Base-by-base conservation (phyloP, 768 basidiomycete species). In the Sporobolomyces pararoseus region DNA sequence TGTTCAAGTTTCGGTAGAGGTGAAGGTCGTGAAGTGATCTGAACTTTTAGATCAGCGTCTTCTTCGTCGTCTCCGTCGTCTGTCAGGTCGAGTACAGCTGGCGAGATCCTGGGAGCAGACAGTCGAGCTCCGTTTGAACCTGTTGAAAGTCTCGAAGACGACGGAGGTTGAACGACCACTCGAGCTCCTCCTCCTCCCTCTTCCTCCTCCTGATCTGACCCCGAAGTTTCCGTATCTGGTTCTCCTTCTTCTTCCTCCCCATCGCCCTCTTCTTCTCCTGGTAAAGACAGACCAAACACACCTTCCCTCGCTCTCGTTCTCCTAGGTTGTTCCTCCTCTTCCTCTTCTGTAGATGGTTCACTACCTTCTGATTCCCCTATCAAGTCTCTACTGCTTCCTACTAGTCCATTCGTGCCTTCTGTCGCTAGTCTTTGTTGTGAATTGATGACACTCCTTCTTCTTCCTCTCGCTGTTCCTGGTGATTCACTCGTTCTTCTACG, bases 51-150 rank as follows among this genome's bases (percentile, higher is more conserved):
- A 14, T 13, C 12, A 23, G 10, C 12, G 25, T 61, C 59, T 19
- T 54, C 59, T 25, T 61, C 64, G n/a, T 59, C 62, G 55, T 63
- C 62, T 17, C 52, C 64, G 14, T 59, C 62, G 57, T 69, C 68
- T 13, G 68, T 69, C 13, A 69, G 39, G 39, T 69, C 68, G 55
- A 69, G 68, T 1, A 69, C 55, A 7, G 39, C 58, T 1, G 66
- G 42, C 1, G 21, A 42, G 19, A 29, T 14, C 21, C 51, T 12
- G 7, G 37, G 21, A 14, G 21, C 5, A 35, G 50, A n/a, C 23
- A 25, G 37, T n/a, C 14, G 50, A 3, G 31, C 19, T 3, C 27
- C n/a, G 3, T 3, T n/a, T 21, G 35, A 27, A 21, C 37, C 17
- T 4, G 49, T 9, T 4, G 34, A 53, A 19, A 21, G 31, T 23